These are phyloP conservation scores for Neoscytalidium dimidiatum DNA, from an alignment of 2,329 filamentous ascomycete species.

Conservation along the genomic window DNA sequence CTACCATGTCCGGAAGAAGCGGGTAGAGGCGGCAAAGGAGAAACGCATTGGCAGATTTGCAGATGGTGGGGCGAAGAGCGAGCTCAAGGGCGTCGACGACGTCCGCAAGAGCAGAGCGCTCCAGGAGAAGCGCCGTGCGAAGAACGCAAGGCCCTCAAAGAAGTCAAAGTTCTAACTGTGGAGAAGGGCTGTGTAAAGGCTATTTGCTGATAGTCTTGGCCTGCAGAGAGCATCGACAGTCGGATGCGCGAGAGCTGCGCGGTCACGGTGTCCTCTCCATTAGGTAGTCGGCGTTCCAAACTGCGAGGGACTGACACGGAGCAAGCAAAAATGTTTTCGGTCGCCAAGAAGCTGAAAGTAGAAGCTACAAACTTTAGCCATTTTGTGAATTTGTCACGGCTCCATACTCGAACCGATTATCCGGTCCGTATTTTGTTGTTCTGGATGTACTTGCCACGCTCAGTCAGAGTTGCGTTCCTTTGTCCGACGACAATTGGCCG, in stretches of 20 bases:
- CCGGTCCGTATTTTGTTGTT: neutral
- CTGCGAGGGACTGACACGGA: neutral
- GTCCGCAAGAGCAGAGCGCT: constrained; percentile 80
- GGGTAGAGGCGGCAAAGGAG: constrained; percentile 82
- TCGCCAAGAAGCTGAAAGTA: constrained; percentile 8
- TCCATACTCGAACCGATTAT: neutral
- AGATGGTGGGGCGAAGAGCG: constrained; percentile 71
- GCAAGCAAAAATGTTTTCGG: neutral
- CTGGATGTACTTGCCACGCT: neutral
- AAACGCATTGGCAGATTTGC: constrained; percentile 74
- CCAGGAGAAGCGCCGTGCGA: constrained; percentile 75
- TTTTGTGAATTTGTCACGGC: constrained; percentile 8
- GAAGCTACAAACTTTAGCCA: constrained; percentile 9
- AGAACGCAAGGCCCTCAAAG: constrained; percentile 81
- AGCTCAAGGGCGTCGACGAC: constrained; percentile 80
- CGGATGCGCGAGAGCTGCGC: neutral
- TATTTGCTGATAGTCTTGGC: neutral
- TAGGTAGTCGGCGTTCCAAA: constrained; percentile 1
- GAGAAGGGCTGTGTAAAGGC: neutral
- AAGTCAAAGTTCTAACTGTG: constrained; percentile 50
- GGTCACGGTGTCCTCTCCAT: neutral
- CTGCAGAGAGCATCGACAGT: neutral
- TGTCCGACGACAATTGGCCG: neutral
- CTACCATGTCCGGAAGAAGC: constrained; percentile 87
- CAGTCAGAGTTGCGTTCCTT: neutral